Percentiles rank a stretch among this genome's conserved stretches.
phyloP scores from a whole-genome alignment of 2,329 filamentous ascomycete species.

The Curvularia sp. region DNA sequence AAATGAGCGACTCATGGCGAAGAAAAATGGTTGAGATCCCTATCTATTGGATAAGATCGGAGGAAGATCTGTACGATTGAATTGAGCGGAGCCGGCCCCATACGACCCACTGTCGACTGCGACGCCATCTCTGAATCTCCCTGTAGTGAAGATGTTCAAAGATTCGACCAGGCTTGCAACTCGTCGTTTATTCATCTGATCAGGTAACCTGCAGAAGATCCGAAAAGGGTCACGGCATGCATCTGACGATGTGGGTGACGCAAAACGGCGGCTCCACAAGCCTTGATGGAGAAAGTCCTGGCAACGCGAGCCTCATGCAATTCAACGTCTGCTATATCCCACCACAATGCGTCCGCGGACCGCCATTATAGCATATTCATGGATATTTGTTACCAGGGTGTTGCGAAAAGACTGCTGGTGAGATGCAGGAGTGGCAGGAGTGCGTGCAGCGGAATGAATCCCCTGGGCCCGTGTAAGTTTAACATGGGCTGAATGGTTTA shows the following conservation, averaged over 20 bases:
- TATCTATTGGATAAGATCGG: not conserved
- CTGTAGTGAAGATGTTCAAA: conserved; percentile 2
- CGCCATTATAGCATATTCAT: conserved; percentile 10
- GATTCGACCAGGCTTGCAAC: conserved; percentile 1
- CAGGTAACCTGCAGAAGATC: not conserved
- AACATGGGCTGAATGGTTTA: conserved; percentile 20
- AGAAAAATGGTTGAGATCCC: not conserved
- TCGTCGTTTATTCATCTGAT: conserved; percentile 16
- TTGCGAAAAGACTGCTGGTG: conserved; percentile 8
- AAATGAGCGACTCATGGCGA: not conserved
- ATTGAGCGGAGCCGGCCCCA: conserved; percentile 3
- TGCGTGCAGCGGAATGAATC: conserved; percentile 11
- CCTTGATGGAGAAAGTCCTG: conserved; percentile 8
- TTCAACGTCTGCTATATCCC: conserved; percentile 18
- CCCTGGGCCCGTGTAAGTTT: conserved; percentile 4
- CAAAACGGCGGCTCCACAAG: conserved; percentile 2
- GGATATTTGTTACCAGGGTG: conserved; percentile 9
- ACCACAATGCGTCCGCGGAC: conserved; percentile 3
- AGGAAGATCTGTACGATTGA: conserved; percentile 1
- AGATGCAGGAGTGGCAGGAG: conserved; percentile 5
- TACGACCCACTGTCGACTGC: not conserved
- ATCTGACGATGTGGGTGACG: conserved; percentile 17
- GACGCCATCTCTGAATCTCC: conserved; percentile 10
- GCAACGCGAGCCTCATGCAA: conserved; percentile 3
- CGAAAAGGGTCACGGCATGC: conserved; percentile 10